These are phyloP conservation scores for Arthrobotrys musiformis DNA, from an alignment of 2,329 filamentous ascomycete genomes.

Conservation along the genomic window DNA sequence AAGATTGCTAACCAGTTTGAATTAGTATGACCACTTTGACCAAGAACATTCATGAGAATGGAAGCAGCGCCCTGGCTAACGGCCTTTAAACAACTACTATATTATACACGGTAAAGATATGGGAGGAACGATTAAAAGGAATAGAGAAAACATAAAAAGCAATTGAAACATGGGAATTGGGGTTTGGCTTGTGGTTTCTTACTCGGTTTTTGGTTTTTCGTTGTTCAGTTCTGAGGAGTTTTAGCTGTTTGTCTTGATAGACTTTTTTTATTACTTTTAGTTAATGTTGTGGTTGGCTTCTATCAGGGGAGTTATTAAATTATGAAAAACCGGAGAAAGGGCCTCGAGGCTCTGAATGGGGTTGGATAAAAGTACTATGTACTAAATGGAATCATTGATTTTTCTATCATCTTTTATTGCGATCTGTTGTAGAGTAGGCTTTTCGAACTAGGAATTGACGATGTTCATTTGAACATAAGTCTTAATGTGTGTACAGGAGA, in stretches of 20 bases:
- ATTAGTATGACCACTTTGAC: conserved; percentile 51
- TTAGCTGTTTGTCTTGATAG: conserved; percentile 6
- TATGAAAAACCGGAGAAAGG: neutral
- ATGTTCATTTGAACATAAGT: too few relatives aligned
- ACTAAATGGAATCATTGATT: neutral
- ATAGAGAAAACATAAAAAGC: conserved; percentile 18
- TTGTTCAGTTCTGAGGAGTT: conserved; percentile 4
- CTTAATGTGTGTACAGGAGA: too few relatives aligned
- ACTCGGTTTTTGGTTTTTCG: neutral
- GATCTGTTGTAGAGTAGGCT: neutral
- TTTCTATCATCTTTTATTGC: neutral
- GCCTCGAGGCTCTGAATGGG: too few relatives aligned
- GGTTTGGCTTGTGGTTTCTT: neutral
- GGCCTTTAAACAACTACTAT: conserved; percentile 1
- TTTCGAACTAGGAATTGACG: too few relatives aligned
- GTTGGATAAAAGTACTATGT: neutral
- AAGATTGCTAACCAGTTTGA: conserved; percentile 13
- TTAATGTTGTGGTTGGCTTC: neutral
- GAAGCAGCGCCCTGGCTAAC: conserved; percentile 17
- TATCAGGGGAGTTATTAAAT: conserved; percentile 2
- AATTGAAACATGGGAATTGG: neutral
- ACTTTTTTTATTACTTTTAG: neutral
- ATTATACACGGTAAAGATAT: neutral
- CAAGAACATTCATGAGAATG: conserved; percentile 48
- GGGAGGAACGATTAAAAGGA: neutral